phyloP scores from a whole-genome alignment of 495 filamentous ascomycete species.

The Aspergillus affinis region DNA sequence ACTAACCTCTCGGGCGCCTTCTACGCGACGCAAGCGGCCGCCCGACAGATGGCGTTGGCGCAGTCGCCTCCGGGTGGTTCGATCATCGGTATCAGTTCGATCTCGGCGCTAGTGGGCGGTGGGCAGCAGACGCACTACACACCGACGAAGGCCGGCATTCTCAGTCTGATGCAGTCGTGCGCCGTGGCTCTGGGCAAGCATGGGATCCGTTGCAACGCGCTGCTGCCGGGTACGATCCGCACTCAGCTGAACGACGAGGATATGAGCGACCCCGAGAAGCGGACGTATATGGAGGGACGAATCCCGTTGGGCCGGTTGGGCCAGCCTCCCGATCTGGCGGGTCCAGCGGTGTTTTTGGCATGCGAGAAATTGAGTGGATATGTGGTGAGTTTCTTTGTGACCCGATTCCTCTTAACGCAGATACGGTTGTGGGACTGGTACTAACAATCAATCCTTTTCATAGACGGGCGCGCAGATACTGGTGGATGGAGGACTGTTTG shows the following conservation, averaged over 20 bases:
- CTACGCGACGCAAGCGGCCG: conserved; percentile 80
- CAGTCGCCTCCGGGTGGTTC: conserved; percentile 65
- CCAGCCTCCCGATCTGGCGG: conserved; percentile 66
- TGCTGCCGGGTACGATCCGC: conserved; percentile 80
- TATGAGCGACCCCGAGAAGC: conserved; percentile 64
- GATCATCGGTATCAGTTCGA: conserved; percentile 83
- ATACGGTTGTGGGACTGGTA: conserved; percentile 7
- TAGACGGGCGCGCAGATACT: conserved; percentile 79
- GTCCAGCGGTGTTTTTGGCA: conserved; percentile 84
- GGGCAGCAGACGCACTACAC: conserved; percentile 83
- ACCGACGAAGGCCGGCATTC: conserved; percentile 83
- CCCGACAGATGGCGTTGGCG: conserved; percentile 66
- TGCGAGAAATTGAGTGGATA: conserved; percentile 74
- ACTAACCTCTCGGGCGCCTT: conserved; percentile 88
- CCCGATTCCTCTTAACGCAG: conserved; percentile 2
- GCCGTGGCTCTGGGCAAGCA: conserved; percentile 77
- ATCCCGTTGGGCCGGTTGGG: conserved; percentile 80
- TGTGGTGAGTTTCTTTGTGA: conserved; percentile 51
- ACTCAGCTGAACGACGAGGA: conserved; percentile 88
- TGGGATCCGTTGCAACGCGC: conserved; percentile 78
- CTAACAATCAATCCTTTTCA: conserved; percentile 8
- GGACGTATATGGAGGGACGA: conserved; percentile 77
- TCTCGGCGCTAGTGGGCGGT: conserved; percentile 82
- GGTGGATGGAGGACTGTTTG: conserved; percentile 80
- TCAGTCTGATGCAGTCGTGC: conserved; percentile 80